A percentile compares a stretch with the other conserved stretches of the same genome.
These are phyloP conservation scores for Simplicillium aogashimaense DNA, from an alignment of 2,329 filamentous ascomycete genomes.

Conservation along the genomic window DNA sequence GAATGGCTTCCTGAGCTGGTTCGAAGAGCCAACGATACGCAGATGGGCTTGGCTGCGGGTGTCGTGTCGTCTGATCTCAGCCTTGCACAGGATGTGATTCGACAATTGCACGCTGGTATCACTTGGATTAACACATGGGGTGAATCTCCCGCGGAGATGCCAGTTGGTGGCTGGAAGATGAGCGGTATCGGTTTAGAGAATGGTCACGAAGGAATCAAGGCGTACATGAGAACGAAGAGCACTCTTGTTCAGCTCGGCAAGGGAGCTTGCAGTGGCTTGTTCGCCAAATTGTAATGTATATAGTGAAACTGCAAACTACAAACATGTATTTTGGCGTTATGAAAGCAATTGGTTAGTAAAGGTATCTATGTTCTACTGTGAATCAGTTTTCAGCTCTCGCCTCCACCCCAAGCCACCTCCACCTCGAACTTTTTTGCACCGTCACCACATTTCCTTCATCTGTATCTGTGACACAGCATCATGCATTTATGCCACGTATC, in stretches of 20 bases:
- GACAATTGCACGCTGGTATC: constrained; percentile 69
- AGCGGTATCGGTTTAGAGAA: constrained; percentile 86
- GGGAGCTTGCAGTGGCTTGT: constrained; percentile 55
- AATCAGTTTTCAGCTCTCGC: too few relatives aligned
- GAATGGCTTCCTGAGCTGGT: constrained; percentile 56
- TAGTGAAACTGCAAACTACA: background rate
- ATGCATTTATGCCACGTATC: constrained; percentile 8
- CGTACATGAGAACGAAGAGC: constrained; percentile 81
- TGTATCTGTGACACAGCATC: constrained; percentile 4
- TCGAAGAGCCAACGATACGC: constrained; percentile 63
- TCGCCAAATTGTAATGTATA: constrained; percentile 51
- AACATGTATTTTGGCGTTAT: background rate
- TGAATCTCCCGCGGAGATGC: constrained; percentile 87
- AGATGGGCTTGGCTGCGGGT: constrained; percentile 71
- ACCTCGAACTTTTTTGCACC: too few relatives aligned
- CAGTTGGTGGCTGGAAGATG: constrained; percentile 85
- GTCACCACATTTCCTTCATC: background rate
- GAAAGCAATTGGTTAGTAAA: too few relatives aligned
- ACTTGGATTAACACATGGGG: constrained; percentile 94
- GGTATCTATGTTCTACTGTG: too few relatives aligned
- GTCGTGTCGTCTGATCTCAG: constrained; percentile 73
- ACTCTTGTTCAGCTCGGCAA: constrained; percentile 71
- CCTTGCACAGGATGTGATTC: constrained; percentile 60
- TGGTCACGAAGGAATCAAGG: constrained; percentile 65
- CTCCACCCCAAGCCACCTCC: too few relatives aligned